Evolutionary conservation across 495 filamentous ascomycete species (phyloP).

Genomic region (Hamigera avellanea): DNA sequence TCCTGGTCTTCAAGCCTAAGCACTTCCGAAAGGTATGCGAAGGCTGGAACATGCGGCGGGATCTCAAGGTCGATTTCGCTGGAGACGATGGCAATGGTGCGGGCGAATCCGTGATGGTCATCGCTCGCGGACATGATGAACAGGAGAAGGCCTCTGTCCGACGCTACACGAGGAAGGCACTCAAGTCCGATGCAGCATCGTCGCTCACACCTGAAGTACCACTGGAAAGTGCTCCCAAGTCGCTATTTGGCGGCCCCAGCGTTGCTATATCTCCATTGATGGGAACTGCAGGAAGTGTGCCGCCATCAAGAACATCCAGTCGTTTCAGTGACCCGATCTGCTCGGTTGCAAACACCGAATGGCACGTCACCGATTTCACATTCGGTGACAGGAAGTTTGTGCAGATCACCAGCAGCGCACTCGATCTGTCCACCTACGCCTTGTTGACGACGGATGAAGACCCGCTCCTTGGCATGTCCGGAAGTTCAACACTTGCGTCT

Average conservation of each 20-base stretch:
- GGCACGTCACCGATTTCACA: constrained; percentile 47
- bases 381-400: constrained; percentile 40
- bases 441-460: constrained; percentile 65
- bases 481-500: constrained; percentile 43
- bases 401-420: constrained; percentile 55
- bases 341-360: constrained; percentile 29
- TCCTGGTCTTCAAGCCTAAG: constrained; percentile 58
- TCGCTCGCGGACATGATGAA: constrained; percentile 57
- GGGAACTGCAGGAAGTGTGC: constrained; percentile 8
- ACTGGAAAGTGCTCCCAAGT: constrained; percentile 4
- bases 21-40: constrained; percentile 70
- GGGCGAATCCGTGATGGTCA: constrained; percentile 64
- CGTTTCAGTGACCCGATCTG: constrained; percentile 7
- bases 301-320: constrained; percentile 21
- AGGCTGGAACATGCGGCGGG: constrained; percentile 88
- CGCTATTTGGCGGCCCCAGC: constrained; percentile 26
- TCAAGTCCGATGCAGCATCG: constrained; percentile 5
- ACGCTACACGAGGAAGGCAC: constrained; percentile 30
- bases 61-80: constrained; percentile 80
- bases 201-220: constrained; percentile 4
- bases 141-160: constrained; percentile 35
- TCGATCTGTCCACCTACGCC: constrained; percentile 71
- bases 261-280: constrained; percentile 2
- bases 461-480: constrained; percentile 47
- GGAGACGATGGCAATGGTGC: constrained; percentile 59